Evolutionary conservation across 2,329 filamentous ascomycete genomes (phyloP), one percentile per base, ranked within the genome.

Genomic region (Scedosporium aurantiacum): DNA sequence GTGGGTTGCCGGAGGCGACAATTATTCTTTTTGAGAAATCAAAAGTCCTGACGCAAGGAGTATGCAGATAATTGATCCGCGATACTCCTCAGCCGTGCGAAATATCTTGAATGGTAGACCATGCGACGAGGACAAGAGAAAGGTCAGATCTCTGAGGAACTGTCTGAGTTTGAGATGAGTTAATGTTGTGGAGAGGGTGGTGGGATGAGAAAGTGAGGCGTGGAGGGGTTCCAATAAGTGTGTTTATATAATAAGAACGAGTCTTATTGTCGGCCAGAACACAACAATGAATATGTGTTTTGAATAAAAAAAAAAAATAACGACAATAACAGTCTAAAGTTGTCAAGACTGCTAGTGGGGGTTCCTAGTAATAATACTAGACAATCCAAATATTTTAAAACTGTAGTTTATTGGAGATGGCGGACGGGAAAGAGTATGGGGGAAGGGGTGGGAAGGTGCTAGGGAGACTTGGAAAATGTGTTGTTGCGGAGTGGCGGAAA

Each of bases 51-150:
- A 83, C 81, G 81, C 81, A 83, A 83, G 81, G 81, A 83, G 81
- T 82, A 82, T 80, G 80, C 80, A 82, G 79, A 79, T 65, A 37
- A 74, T 68, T 66, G 68, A 70, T 76, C 81, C 79, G 80, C 75
- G 70, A 82, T 82, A 83, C 81, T 81, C 81, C 81, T 83, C 81
- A 83, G 81, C 80, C 81, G 78, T 83, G 75, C 77, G 77, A 76
- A 64, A 71, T 40, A 27, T 59, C 45, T 25, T n/a, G 28, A 32
- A 41, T 37, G 12, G n/a, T 5, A 6, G 23, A n/a, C 45, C 57
- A 59, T 59, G 57, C 57, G 57, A 47, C 12, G 14, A 27, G 10
- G 40, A 18, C 7, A 3, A 28, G 23, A 23, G 16, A 54, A 18
- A 8, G 63, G 65, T 69, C 66, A 40, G 25, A 40, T 41, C 25